Conservation (phyloP, 2,329 filamentous ascomycete species). For the Pseudogymnoascus sp. region DNA sequence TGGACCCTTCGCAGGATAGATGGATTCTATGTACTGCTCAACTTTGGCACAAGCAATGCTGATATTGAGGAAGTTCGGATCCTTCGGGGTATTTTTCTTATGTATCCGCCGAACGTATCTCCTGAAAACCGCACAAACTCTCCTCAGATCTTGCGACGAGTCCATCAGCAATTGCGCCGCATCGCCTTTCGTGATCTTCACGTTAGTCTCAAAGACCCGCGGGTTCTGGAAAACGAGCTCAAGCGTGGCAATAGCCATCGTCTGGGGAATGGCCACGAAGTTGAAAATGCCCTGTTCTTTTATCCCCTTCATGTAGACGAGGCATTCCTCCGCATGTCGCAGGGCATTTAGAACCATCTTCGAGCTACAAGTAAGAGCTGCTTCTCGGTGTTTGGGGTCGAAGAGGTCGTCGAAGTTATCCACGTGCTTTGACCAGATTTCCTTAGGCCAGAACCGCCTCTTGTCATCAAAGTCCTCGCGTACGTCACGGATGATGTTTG, state of each 20-base stretch:
- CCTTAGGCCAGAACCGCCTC: conserved; percentile 87
- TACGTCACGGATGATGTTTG: conserved; percentile 96
- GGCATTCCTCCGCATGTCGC: conserved; percentile 78
- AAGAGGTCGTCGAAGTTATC: conserved; percentile 85
- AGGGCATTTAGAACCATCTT: conserved; percentile 93
- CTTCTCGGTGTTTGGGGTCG: conserved; percentile 66
- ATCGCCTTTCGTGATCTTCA: conserved; percentile 95
- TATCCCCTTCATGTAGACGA: conserved; percentile 96
- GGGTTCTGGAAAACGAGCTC: conserved; percentile 91
- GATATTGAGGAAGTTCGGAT: conserved; percentile 88
- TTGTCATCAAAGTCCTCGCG: conserved; percentile 83
- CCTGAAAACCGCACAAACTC: conserved; percentile 77
- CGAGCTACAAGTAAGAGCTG: conserved; percentile 77
- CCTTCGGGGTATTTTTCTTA: conserved; percentile 86
- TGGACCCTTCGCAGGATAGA: conserved; percentile 80
- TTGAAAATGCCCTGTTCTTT: conserved; percentile 98
- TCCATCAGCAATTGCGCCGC: conserved; percentile 88
- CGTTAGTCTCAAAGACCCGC: conserved; percentile 72
- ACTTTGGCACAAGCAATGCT: conserved; percentile 88
- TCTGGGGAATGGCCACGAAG: conserved; percentile 93
- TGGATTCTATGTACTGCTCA: conserved; percentile 88
- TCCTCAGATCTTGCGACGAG: conserved; percentile 80
- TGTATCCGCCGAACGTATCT: conserved; percentile 74
- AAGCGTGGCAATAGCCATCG: conserved; percentile 94
- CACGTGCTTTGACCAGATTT: conserved; percentile 96